Percentiles rank a stretch among this genome's conserved stretches.
Conservation (phyloP, 2,329 filamentous ascomycete species). For the Cercospora brassicicola region DNA sequence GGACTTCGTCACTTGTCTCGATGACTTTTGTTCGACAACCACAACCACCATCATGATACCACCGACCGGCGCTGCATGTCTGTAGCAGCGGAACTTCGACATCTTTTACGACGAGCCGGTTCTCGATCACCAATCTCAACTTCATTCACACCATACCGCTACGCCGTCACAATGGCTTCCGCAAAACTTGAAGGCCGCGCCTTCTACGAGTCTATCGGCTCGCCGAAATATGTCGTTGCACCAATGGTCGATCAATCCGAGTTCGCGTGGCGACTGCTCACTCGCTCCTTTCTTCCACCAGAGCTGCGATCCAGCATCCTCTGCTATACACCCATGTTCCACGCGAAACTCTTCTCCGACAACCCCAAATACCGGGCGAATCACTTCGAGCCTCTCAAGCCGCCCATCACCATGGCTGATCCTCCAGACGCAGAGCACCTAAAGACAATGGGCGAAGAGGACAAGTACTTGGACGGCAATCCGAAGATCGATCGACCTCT, state of each 20-base stretch:
- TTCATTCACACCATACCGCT: not conserved
- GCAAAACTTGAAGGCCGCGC: constrained; percentile 62
- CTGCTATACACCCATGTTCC: constrained; percentile 94
- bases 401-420: constrained; percentile 27
- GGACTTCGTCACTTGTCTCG: not conserved
- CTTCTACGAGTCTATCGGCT: constrained; percentile 94
- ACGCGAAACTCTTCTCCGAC: constrained; percentile 83
- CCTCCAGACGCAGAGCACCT: constrained; percentile 28
- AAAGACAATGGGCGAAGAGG: constrained; percentile 28
- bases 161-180: constrained; percentile 28
- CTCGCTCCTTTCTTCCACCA: constrained; percentile 81
- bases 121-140: not conserved
- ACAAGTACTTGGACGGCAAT: constrained; percentile 79
- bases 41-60: not conserved
- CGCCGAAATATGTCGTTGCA: constrained; percentile 84
- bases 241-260: constrained; percentile 99
- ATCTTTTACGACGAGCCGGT: constrained; percentile 4
- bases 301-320: constrained; percentile 63
- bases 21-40: not conserved
- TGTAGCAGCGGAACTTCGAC: not conserved
- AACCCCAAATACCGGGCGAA: constrained; percentile 71
- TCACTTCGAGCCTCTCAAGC: constrained; percentile 71
- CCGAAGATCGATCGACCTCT: constrained; percentile 80
- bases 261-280: constrained; percentile 96
- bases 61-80: not conserved